Conservation (phyloP, 257 asterid genomes). For the Forsythia viridissima region DNA sequence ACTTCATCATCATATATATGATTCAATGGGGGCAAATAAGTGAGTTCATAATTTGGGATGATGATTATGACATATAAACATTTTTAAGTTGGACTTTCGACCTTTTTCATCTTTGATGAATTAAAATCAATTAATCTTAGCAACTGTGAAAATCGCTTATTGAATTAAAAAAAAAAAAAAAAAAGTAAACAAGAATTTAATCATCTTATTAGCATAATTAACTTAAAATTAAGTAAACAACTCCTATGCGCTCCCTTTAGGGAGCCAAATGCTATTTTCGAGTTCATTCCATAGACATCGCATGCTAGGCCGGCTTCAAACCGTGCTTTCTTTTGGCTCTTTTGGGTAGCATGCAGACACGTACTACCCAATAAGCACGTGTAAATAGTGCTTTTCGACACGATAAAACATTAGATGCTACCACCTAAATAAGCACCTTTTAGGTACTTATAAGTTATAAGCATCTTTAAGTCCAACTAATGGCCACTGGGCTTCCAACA, state of each 20-base stretch:
- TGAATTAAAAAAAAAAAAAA: neutral
- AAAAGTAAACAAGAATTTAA: neutral
- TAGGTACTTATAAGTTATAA: neutral
- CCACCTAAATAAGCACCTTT: neutral
- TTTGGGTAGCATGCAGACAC: too few species aligned
- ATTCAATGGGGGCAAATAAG: too few species aligned
- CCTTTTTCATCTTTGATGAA: too few species aligned
- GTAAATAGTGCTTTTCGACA: too few species aligned
- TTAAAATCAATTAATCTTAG: too few species aligned
- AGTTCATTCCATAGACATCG: neutral
- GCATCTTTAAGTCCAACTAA: conserved; percentile 56
- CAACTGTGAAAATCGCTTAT: neutral
- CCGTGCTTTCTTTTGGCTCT: neutral
- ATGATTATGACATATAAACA: too few species aligned
- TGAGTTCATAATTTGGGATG: too few species aligned
- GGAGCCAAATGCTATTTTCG: neutral
- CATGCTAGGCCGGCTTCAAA: neutral
- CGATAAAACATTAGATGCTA: too few species aligned
- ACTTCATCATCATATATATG: too few species aligned
- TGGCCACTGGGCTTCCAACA: conserved; percentile 81
- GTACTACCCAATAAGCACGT: too few species aligned
- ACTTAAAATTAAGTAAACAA: neutral
- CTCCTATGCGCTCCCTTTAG: neutral
- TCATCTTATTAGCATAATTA: neutral
- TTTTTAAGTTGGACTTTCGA: too few species aligned